Base-by-base conservation (phyloP, 768 basidiomycete genomes). In the Boletus rufocinnamomeus region DNA sequence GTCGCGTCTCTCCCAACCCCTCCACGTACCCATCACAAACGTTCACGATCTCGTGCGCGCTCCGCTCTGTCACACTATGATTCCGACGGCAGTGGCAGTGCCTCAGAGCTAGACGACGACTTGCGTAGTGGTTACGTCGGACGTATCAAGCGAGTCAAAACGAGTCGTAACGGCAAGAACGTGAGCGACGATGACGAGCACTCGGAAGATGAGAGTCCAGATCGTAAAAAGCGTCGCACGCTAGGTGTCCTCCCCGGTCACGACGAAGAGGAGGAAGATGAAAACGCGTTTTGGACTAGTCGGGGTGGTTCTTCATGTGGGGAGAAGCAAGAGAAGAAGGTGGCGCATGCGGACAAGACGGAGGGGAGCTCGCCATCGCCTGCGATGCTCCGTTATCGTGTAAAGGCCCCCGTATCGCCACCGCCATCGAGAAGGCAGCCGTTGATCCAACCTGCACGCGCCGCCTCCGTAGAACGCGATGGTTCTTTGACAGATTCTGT, bases 1-100 rank as follows among this genome's bases (percentile, higher is more conserved):
- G 77, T 79, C 43, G 83, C 81, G 32, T 85, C 85, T 5, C 76
- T 89, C 25, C 86, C 85, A 38, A 89, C 87, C 0, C 87, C 87
- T 23, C 87, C 87, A 0, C 74, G 82, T 30, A 87, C 86, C 9
- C 77, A 74, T 50, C 76, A 81, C 56, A 85, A 80, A 60, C 77
- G 77, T 21, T 72, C 79, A 55, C 76, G 76, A 40, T 67, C 74
- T 8, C 78, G 80, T 23, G 69, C 77, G 49, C 73, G 72, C 0
- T 79, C 80, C 19, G 76, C 76, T 35, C 78, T 80, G 41, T 82
- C 81, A 25, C 80, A 82, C 57, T 74, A 70, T 59, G 80, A 79
- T 57, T 70, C 73, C 10, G 73, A 77, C 30, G 72, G 68, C 30
- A 62, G 73, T 37, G 70, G 67, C 53, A 76, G 70, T 59, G 76